Base-by-base conservation (phyloP, 2,329 filamentous ascomycete species). In the Fusarium chuoi region DNA sequence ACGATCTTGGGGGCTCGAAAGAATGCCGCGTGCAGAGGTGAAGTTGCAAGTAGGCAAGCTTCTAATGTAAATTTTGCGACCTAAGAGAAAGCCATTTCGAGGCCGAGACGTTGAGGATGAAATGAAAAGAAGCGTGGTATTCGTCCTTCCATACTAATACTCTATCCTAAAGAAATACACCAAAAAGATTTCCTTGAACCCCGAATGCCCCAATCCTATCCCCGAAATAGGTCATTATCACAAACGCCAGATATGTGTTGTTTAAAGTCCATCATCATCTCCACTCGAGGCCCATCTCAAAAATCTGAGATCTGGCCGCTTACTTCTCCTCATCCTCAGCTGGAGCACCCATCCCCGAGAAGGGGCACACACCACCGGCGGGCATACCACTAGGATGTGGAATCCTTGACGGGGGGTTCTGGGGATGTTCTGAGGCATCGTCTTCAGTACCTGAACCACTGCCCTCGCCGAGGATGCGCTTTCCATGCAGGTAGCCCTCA, bases 401-500 rank as follows among this genome's bases (percentile, higher is more conserved):
- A 44, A 73, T 74, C 51, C 58, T 52, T 35, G 65, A 72, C 20
- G 55, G 63, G 22, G 62, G 59, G 35, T 35, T 69, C 42, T 48
- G 70, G 22, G 74, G 59, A 24, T 75, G 69, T 39, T 70, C 74
- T 24, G 74, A 73, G 17, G 62, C 65, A 45, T 77, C 75, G 36
- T 69, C 74, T 13, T 78, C 76, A 26, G 61, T 61, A 26, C 59
- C 33, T 17, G 72, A 77, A 15, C 60, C 68, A 33, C 65, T 60
- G 7, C 66, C 70, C 0, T 85, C 84, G 26, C 83, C 82, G 18
- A 91, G 78, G 14, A 93, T 83, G 78, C 87, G 89, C 81, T 89
- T 90, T 3, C 91, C 91, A 72, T 91, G 87, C 26, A 93, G 76
- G 76, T 89, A 92, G 0, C 91, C 91, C 78, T 93, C 91, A 59